Evolutionary conservation across 192 early-diverging fungal genomes (phyloP).

Genomic region (Backusella morwellensis): DNA sequence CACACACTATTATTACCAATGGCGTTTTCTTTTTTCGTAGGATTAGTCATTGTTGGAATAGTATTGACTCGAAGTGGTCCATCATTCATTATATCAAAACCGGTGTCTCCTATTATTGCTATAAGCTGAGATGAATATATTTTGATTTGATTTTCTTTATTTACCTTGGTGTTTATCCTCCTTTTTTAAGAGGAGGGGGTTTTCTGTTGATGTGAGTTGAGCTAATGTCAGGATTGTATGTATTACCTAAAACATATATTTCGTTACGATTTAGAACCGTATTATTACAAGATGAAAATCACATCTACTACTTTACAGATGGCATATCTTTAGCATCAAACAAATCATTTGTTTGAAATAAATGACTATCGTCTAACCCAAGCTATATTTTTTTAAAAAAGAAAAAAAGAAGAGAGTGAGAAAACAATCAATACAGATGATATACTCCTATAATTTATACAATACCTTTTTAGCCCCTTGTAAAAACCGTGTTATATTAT

Average conservation of each 20-base stretch:
- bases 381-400: constrained; percentile 40
- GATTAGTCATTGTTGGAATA: background rate
- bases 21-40: background rate
- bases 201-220: constrained; percentile 4
- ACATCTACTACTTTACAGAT: constrained; percentile 32
- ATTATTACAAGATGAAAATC: background rate
- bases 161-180: background rate
- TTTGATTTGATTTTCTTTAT: constrained; percentile 36
- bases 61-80: background rate
- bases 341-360: constrained; percentile 77
- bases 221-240: constrained; percentile 6
- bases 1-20: background rate
- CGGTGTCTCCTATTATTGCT: constrained; percentile 25
- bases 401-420: constrained; percentile 1
- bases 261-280: background rate
- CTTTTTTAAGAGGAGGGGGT: background rate
- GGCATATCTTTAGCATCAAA: constrained; percentile 77
- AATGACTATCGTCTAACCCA: constrained; percentile 67
- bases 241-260: background rate
- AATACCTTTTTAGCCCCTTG: constrained; percentile 12
- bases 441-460: background rate
- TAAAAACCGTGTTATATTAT: constrained; percentile 13
- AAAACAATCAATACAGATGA: background rate
- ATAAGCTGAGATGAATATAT: constrained; percentile 46
- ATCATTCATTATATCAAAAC: background rate